These are phyloP conservation scores for Blastobotrys elegans DNA, from an alignment of 1,139 yeast genomes.

Conservation along the genomic window DNA sequence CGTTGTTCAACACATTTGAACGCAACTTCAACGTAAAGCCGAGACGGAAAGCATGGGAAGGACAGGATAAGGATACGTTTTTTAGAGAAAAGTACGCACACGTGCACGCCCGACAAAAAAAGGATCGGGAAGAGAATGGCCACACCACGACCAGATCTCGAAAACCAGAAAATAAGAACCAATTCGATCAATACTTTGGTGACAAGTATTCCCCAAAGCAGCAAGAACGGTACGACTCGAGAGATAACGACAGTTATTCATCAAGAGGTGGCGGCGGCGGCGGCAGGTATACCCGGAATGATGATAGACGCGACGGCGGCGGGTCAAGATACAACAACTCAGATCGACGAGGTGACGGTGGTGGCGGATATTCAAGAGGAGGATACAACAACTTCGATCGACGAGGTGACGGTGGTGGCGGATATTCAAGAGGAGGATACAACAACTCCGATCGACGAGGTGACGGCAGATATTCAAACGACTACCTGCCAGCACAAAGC, in stretches of 20 bases:
- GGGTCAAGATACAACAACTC: too few relatives aligned
- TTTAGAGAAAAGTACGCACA: conserved; percentile 54
- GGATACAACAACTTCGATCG: background rate
- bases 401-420: background rate
- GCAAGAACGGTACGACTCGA: background rate
- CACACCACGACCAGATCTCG: background rate
- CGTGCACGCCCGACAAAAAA: conserved; percentile 47
- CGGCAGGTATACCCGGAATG: too few relatives aligned
- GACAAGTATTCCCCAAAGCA: conserved; percentile 6
- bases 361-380: background rate
- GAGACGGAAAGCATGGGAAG: conserved; percentile 53
- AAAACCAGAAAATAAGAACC: conserved; percentile 6
- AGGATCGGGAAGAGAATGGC: background rate
- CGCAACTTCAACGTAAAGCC: conserved; percentile 35
- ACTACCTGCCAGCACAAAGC: background rate
- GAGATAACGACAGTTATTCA: too few relatives aligned
- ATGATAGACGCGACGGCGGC: too few relatives aligned
- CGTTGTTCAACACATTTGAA: background rate
- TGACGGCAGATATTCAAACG: background rate
- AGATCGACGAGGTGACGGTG: background rate
- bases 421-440: background rate
- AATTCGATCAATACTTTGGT: conserved; percentile 7
- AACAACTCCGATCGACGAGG: background rate
- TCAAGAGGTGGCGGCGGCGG: too few relatives aligned
- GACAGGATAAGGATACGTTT: conserved; percentile 49